These are phyloP conservation scores for Cercospora sesami DNA, from an alignment of 2,329 filamentous ascomycete genomes.

Conservation along the genomic window DNA sequence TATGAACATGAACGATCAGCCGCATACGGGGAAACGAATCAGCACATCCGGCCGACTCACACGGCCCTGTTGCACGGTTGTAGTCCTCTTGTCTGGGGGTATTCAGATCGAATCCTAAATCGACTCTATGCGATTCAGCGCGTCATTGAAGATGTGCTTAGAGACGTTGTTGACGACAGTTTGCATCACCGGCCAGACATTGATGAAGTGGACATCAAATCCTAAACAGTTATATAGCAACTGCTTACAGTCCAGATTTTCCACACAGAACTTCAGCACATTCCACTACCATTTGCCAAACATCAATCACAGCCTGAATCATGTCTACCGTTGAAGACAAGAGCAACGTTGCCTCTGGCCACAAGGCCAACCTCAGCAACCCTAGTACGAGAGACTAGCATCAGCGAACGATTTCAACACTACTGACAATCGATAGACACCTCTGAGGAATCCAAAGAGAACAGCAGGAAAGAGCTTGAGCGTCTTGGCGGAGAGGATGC, in stretches of 20 bases:
- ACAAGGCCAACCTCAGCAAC: slow-evolving; percentile 61
- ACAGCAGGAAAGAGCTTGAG: slow-evolving; percentile 56
- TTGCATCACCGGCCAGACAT: neutral
- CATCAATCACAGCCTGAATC: neutral
- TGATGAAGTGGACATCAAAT: neutral
- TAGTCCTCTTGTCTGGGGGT: neutral
- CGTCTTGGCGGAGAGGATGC: slow-evolving; percentile 43
- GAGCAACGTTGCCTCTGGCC: slow-evolving; percentile 53
- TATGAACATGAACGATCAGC: neutral
- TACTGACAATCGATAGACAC: slow-evolving; percentile 40
- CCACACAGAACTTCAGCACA: too few relatives aligned
- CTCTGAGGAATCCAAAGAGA: slow-evolving; percentile 57
- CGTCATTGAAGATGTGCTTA: neutral
- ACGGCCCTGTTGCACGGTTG: neutral
- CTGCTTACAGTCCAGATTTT: too few relatives aligned
- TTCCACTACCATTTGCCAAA: neutral
- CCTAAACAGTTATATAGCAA: neutral
- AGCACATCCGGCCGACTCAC: neutral
- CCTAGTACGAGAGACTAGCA: slow-evolving; percentile 41
- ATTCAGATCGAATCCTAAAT: neutral
- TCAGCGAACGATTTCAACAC: neutral
- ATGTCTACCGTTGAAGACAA: slow-evolving; percentile 25
- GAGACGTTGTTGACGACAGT: neutral
- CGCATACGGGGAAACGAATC: neutral
- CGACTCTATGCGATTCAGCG: neutral